These are phyloP conservation scores for Amylostereum chailletii DNA, from an alignment of 1,284 basidiomycete genomes.

Conservation along the genomic window DNA sequence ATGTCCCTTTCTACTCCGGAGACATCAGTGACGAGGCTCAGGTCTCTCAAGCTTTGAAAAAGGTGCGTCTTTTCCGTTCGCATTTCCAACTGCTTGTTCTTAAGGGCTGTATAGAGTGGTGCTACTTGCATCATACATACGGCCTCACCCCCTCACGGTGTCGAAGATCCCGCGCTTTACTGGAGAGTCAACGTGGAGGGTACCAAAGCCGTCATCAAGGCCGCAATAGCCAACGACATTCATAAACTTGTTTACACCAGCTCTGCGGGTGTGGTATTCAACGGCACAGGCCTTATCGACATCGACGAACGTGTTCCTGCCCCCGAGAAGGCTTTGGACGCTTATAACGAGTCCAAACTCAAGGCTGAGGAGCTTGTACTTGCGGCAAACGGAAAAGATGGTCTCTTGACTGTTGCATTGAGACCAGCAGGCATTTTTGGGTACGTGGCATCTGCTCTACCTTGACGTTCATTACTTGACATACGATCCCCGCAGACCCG, in stretches of 20 bases:
- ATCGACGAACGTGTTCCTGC: constrained; percentile 84
- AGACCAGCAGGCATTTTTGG: constrained; percentile 97
- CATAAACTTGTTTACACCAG: constrained; percentile 92
- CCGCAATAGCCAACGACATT: constrained; percentile 65
- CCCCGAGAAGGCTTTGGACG: constrained; percentile 75
- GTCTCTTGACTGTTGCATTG: constrained; percentile 83
- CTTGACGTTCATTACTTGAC: background rate
- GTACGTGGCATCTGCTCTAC: constrained; percentile 29
- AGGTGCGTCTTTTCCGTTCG: constrained; percentile 38
- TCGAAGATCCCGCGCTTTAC: constrained; percentile 70
- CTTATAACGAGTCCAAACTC: constrained; percentile 96
- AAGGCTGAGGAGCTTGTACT: constrained; percentile 83
- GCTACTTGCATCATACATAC: constrained; percentile 92
- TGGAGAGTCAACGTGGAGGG: constrained; percentile 94
- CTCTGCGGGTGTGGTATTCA: constrained; percentile 90
- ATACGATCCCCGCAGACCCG: constrained; percentile 46
- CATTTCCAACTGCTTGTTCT: constrained; percentile 6
- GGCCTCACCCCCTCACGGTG: constrained; percentile 80
- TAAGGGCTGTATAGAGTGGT: constrained; percentile 42
- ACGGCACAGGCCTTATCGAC: constrained; percentile 75
- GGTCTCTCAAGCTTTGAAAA: constrained; percentile 63
- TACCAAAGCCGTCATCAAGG: constrained; percentile 79
- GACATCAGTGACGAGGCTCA: constrained; percentile 77
- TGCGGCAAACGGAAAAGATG: constrained; percentile 76
- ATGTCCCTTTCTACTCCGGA: constrained; percentile 79